Evolutionary conservation across 805 yeast species (phyloP).

Genomic region (Kregervanrija fluxuum): DNA sequence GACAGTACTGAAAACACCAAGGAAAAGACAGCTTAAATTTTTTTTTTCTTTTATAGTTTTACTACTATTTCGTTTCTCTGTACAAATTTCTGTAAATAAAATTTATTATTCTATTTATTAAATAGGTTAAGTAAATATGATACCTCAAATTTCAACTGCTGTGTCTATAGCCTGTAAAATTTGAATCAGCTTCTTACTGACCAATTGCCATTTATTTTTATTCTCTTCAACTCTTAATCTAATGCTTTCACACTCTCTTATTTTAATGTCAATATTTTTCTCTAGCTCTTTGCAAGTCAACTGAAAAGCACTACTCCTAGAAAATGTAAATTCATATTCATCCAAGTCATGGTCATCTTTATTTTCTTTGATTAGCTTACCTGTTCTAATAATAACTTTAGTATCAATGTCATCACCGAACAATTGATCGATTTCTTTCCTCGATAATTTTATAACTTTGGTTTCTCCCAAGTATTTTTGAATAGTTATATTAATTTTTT

Average conservation of each 20-base stretch:
- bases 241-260: constrained; percentile 20
- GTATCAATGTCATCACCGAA: constrained; percentile 23
- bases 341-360: constrained; percentile 9
- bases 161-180: constrained; percentile 2
- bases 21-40: background rate
- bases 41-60: too few relatives aligned
- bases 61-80: background rate
- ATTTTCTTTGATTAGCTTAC: constrained; percentile 13
- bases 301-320: constrained; percentile 13
- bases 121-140: background rate
- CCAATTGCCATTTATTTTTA: constrained; percentile 20
- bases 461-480: constrained; percentile 17
- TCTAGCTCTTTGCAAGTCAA: constrained; percentile 16
- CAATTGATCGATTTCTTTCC: constrained; percentile 17
- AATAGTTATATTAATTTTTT: constrained; percentile 19
- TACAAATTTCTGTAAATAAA: constrained; percentile 5
- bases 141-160: constrained; percentile 1
- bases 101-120: too few relatives aligned
- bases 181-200: constrained; percentile 10
- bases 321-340: constrained; percentile 19
- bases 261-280: constrained; percentile 16
- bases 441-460: constrained; percentile 16
- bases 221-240: constrained; percentile 12
- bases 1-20: constrained; percentile 2
- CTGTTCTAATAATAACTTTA: constrained; percentile 16